Conservation (phyloP, 331 rosid genomes). For the Malus hybrid region DNA sequence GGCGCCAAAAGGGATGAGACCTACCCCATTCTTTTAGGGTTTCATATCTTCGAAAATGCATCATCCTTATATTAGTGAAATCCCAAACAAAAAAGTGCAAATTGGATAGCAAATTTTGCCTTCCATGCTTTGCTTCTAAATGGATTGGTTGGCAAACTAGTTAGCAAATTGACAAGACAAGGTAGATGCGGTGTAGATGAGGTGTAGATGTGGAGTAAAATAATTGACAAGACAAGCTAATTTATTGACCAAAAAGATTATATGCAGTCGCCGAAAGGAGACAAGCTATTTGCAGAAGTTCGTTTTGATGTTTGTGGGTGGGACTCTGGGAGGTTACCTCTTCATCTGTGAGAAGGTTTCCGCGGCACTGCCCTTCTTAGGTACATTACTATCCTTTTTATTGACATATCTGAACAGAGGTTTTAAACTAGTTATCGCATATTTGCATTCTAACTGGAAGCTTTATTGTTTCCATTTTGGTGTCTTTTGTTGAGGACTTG, state of each 20-base stretch:
- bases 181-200: no score
- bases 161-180: no score
- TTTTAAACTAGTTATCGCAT: not conserved
- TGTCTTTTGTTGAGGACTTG: not conserved
- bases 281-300: constrained; percentile 86
- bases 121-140: no score
- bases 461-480: not conserved
- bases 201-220: no score
- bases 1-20: no score
- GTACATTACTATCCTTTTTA: constrained; percentile 21
- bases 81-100: no score
- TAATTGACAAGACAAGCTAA: no score
- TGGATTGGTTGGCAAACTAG: no score
- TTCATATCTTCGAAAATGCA: no score
- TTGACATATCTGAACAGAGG: not conserved
- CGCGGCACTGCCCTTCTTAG: constrained; percentile 91
- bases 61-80: no score
- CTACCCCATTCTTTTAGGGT: no score
- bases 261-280: constrained; percentile 90
- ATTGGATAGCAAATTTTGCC: no score
- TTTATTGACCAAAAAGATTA: not conserved
- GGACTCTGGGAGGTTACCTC: constrained; percentile 86
- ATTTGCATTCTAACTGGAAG: not conserved
- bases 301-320: constrained; percentile 86
- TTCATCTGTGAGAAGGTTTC: constrained; percentile 90